Conservation (phyloP, 2,329 filamentous ascomycete species). For the Pyrenophora graminea region DNA sequence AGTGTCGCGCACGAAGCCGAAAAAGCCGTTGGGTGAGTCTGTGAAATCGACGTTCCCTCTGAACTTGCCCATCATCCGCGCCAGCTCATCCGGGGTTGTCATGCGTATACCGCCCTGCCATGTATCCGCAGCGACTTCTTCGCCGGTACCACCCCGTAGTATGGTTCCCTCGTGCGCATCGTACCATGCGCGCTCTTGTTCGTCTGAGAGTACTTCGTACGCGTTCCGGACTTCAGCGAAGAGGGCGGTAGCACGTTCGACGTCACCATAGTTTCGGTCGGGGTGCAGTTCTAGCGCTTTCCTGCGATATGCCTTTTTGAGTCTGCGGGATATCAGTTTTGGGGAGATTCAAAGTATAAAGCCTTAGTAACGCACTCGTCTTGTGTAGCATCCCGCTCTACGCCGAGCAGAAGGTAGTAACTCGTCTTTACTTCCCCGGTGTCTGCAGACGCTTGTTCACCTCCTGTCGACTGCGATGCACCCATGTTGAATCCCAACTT, state of each 20-base stretch:
- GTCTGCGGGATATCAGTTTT: conserved; percentile 54
- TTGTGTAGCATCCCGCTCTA: conserved; percentile 73
- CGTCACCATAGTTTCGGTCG: conserved; percentile 87
- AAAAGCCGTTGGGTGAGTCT: conserved; percentile 82
- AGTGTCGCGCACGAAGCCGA: conserved; percentile 72
- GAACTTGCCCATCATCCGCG: conserved; percentile 78
- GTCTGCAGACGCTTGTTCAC: conserved; percentile 24
- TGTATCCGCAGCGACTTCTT: conserved; percentile 52
- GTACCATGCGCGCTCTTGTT: conserved; percentile 96
- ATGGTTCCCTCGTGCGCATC: conserved; percentile 91
- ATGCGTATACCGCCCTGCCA: conserved; percentile 72
- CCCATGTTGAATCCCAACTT: conserved; percentile 46
- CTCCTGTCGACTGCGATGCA: conserved; percentile 51
- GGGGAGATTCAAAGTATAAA: neutral
- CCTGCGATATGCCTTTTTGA: conserved; percentile 89
- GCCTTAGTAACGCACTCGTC: conserved; percentile 67
- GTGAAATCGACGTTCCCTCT: conserved; percentile 77
- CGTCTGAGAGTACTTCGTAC: conserved; percentile 93
- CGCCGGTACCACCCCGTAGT: conserved; percentile 66
- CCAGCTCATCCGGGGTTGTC: conserved; percentile 80
- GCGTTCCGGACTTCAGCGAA: conserved; percentile 94
- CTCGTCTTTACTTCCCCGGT: conserved; percentile 64
- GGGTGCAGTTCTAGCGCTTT: conserved; percentile 94
- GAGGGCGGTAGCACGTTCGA: conserved; percentile 77
- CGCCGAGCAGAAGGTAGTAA: conserved; percentile 82